Base-by-base conservation (phyloP, 164 flowering plant genomes). In the Sextonia rubra region DNA sequence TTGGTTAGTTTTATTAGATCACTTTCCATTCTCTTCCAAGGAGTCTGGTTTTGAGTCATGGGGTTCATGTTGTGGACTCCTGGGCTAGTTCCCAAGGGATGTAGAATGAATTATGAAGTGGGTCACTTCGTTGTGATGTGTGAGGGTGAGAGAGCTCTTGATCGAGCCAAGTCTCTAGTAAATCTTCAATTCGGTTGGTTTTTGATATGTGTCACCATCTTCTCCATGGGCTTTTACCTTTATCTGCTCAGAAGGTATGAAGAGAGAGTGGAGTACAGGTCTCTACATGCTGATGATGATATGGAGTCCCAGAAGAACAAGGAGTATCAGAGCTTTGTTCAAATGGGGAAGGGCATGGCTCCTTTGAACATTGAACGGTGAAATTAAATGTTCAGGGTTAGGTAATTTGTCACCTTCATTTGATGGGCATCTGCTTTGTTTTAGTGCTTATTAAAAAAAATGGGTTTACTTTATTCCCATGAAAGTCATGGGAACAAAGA, bases 51-150 rank as follows among this genome's bases (percentile, higher is more conserved):
- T 11, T 82, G 85, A 47, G 66, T 87, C 56, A 88, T 86, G 91
- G 98, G 97, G 24, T 76, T 84, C 72, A 78, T 84, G 87, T 83
- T 93, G 20, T 93, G 92, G 92, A 90, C 88, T 0, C 97, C 95
- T 1, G 60, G 26, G 11, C 74, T 89, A 24, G 76, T 88, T 0
- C 82, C 90, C 0, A 90, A 90, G 73, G 95, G 90, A 3, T 92
- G 95, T 24, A 80, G 79, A 72, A 58, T 90, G 78, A 74, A 85
- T 76, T 49, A 26, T 18, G 90, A 92, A 60, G 89, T 84, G 9
- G 91, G 87, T n/a, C 95, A 87, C 56, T 1, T 69, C 8, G 86
- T 90, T 11, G 93, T 87, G 1, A 69, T 87, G 26, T 92, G 97
- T 78, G 68, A 69, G 12, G 79, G 71, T 6, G 83, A 86, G 0